Evolutionary conservation across 176 grass and related monocot species (phyloP).

Genomic region (Lolium rigidum): DNA sequence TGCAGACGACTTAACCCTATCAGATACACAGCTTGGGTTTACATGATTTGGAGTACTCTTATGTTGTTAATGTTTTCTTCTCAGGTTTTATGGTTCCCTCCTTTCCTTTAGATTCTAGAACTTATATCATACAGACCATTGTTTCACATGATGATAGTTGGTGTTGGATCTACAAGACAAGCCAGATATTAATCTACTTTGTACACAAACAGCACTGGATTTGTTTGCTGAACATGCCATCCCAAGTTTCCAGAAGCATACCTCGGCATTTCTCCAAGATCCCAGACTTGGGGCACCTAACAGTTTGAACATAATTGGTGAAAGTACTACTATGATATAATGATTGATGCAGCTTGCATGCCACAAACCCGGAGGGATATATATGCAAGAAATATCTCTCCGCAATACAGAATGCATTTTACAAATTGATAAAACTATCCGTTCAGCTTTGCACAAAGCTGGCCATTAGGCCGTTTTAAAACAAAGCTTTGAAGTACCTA

Average conservation of each 20-base stretch:
- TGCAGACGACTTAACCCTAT: neutral
- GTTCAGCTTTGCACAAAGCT: neutral
- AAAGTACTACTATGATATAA: neutral
- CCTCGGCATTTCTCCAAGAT: neutral
- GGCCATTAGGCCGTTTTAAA: neutral
- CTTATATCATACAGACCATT: neutral
- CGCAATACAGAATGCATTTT: neutral
- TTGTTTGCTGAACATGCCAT: neutral
- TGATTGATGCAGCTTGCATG: neutral
- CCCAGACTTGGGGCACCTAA: neutral
- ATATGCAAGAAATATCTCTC: neutral
- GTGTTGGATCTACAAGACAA: neutral
- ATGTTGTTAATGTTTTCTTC: neutral
- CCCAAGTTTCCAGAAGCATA: neutral
- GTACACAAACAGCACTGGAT: neutral
- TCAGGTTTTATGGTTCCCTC: neutral
- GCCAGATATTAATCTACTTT: neutral
- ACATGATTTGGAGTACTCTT: neutral
- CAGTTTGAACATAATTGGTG: neutral
- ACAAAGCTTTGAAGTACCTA: neutral
- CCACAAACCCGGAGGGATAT: neutral
- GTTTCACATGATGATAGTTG: neutral
- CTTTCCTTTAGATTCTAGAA: neutral
- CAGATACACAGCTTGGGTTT: neutral
- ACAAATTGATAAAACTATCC: neutral